Percentiles rank a stretch among this genome's conserved stretches.
Evolutionary conservation across 139 green algal species (phyloP).

Genomic region (Zygnema cylindricum): DNA sequence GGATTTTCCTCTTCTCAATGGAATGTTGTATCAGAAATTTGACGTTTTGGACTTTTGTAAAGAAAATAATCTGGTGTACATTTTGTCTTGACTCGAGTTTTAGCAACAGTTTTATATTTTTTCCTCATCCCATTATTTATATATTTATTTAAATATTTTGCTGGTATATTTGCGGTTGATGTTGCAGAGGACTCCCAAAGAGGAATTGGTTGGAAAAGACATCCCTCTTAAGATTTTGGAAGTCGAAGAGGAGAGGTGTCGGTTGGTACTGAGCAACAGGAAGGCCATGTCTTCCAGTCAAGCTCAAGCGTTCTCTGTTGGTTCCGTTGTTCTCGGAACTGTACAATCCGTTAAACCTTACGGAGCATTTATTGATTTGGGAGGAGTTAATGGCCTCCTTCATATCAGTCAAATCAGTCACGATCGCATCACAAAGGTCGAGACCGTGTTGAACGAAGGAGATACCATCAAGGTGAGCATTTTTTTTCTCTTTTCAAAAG

Average conservation of each 20-base stretch:
- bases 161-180: not conserved
- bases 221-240: slow-evolving; percentile 94
- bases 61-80: not conserved
- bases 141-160: not conserved
- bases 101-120: not conserved
- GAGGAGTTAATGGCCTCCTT: slow-evolving; percentile 89
- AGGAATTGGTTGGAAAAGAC: slow-evolving; percentile 74
- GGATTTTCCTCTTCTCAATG: too few species aligned
- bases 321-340: slow-evolving; percentile 90
- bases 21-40: too few species aligned
- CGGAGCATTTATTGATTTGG: slow-evolving; percentile 96
- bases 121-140: not conserved
- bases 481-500: too few species aligned
- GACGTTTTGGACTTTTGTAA: not conserved
- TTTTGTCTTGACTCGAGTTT: slow-evolving; percentile 3
- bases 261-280: slow-evolving; percentile 87
- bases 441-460: slow-evolving; percentile 84
- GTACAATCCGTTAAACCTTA: slow-evolving; percentile 92
- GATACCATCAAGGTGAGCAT: slow-evolving; percentile 92
- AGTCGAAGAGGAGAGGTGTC: slow-evolving; percentile 86
- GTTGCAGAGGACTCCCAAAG: slow-evolving; percentile 23
- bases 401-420: slow-evolving; percentile 97
- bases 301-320: slow-evolving; percentile 70
- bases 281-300: slow-evolving; percentile 60
- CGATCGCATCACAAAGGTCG: slow-evolving; percentile 88